Conservation (phyloP, 2,329 filamentous ascomycete species). For the Aspergillus carbonarius region DNA sequence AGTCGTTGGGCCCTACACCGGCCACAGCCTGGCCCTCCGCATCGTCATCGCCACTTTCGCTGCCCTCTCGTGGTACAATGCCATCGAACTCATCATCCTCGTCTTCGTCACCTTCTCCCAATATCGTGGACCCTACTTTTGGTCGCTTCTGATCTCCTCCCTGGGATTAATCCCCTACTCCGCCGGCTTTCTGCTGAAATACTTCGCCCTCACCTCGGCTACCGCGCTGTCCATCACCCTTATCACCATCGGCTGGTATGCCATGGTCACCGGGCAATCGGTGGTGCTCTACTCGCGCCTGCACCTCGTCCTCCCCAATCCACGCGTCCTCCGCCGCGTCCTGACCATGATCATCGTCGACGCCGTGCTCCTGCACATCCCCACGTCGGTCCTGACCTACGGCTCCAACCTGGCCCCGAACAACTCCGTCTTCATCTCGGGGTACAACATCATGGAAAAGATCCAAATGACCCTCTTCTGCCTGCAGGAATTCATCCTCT, state of each 20-base stretch:
- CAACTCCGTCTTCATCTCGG: slow-evolving; percentile 27
- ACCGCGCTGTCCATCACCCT: slow-evolving; percentile 43
- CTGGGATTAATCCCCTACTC: slow-evolving; percentile 48
- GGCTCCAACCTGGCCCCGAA: slow-evolving; percentile 39
- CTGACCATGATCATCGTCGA: slow-evolving; percentile 49
- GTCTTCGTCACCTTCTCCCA: slow-evolving; percentile 50
- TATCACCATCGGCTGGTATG: slow-evolving; percentile 48
- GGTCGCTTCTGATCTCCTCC: slow-evolving; percentile 47
- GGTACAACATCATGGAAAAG: slow-evolving; percentile 53
- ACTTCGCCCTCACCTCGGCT: slow-evolving; percentile 40
- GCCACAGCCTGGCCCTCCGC: slow-evolving; percentile 36
- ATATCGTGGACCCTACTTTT: slow-evolving; percentile 52
- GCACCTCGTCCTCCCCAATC: slow-evolving; percentile 46
- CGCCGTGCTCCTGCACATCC: slow-evolving; percentile 46
- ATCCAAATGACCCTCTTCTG: slow-evolving; percentile 59
- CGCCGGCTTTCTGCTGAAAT: slow-evolving; percentile 50
- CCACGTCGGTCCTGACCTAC: slow-evolving; percentile 48
- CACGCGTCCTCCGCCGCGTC: slow-evolving; percentile 41
- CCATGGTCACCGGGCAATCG: slow-evolving; percentile 51
- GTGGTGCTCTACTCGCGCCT: slow-evolving; percentile 53
- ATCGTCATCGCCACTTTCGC: slow-evolving; percentile 49
- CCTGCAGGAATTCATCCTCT: slow-evolving; percentile 56
- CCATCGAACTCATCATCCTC: slow-evolving; percentile 49
- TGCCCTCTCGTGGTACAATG: slow-evolving; percentile 52
- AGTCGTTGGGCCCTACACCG: slow-evolving; percentile 39